phyloP scores from a whole-genome alignment of 768 basidiomycete species.

The Pulveroboletus sp. region DNA sequence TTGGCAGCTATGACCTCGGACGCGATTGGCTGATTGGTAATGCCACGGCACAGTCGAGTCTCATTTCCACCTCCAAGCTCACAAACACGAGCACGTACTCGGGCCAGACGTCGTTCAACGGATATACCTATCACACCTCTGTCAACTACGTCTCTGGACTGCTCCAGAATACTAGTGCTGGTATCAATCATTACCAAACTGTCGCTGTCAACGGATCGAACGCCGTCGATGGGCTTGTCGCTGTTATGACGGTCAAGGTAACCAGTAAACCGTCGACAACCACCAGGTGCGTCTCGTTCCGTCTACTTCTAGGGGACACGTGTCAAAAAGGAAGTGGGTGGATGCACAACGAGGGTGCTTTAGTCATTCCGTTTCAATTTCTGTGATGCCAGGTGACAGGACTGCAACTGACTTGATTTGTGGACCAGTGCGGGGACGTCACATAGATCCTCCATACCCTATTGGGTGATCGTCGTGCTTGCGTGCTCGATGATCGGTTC shows the following conservation, averaged over 20 bases:
- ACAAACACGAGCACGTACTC: constrained; percentile 54
- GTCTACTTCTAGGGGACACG: background rate
- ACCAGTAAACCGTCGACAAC: constrained; percentile 32
- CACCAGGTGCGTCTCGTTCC: constrained; percentile 18
- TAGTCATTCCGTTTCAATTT: background rate
- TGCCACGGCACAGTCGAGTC: constrained; percentile 47
- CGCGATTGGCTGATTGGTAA: constrained; percentile 87
- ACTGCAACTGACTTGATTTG: background rate
- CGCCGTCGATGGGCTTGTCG: constrained; percentile 79
- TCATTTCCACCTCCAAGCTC: constrained; percentile 22
- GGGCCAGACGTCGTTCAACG: constrained; percentile 57
- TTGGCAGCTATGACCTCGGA: constrained; percentile 67
- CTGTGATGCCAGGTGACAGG: background rate
- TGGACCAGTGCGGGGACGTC: constrained; percentile 14
- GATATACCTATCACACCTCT: constrained; percentile 70
- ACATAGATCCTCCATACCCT: constrained; percentile 1
- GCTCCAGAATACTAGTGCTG: constrained; percentile 61
- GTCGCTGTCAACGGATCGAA: constrained; percentile 51
- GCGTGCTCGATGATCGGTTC: constrained; percentile 7
- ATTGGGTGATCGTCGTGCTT: constrained; percentile 16
- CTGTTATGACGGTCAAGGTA: constrained; percentile 70
- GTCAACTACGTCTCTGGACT: constrained; percentile 67
- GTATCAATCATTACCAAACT: constrained; percentile 60
- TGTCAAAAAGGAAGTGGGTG: background rate
- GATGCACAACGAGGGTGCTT: background rate